Evolutionary conservation across 129 eudicot species (phyloP).

Genomic region (Deinandra increscens): DNA sequence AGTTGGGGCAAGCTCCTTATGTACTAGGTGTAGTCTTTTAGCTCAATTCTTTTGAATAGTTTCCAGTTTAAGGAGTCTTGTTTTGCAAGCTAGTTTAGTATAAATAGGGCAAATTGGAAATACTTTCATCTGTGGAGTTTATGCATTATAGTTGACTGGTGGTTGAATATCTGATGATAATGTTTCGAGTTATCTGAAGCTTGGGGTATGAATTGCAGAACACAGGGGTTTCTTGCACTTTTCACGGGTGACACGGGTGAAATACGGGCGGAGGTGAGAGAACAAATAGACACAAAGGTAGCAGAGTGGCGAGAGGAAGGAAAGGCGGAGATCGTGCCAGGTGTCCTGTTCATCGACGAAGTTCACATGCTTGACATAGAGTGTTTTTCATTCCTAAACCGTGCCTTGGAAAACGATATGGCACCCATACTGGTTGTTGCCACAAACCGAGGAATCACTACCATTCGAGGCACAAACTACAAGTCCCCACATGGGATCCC

Average conservation of each 20-base stretch:
- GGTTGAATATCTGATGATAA: too few relatives aligned
- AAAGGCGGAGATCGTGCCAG: constrained; percentile 89
- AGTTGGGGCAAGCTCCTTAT: too few relatives aligned
- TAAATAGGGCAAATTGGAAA: too few relatives aligned
- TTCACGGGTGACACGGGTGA: constrained; percentile 95
- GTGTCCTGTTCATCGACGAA: constrained; percentile 86
- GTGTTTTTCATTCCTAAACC: constrained; percentile 85
- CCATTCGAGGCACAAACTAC: constrained; percentile 88
- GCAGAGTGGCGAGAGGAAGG: constrained; percentile 99
- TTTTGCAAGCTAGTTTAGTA: too few relatives aligned
- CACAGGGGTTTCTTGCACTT: constrained; percentile 89
- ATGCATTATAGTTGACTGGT: too few relatives aligned
- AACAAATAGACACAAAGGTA: constrained; percentile 88
- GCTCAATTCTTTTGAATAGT: too few relatives aligned
- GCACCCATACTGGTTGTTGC: constrained; percentile 90
- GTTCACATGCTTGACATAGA: constrained; percentile 94
- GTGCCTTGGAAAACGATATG: constrained; percentile 91
- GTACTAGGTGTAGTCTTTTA: too few relatives aligned
- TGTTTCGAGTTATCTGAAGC: too few relatives aligned
- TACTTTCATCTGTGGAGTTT: too few relatives aligned
- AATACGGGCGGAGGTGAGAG: constrained; percentile 87
- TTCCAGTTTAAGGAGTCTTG: too few relatives aligned
- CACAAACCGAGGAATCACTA: constrained; percentile 84
- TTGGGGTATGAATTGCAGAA: constrained; percentile 38
- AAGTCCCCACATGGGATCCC: constrained; percentile 94